phyloP scores from a whole-genome alignment of 2,329 filamentous ascomycete genomes.

The Cryphonectria carpinicola region DNA sequence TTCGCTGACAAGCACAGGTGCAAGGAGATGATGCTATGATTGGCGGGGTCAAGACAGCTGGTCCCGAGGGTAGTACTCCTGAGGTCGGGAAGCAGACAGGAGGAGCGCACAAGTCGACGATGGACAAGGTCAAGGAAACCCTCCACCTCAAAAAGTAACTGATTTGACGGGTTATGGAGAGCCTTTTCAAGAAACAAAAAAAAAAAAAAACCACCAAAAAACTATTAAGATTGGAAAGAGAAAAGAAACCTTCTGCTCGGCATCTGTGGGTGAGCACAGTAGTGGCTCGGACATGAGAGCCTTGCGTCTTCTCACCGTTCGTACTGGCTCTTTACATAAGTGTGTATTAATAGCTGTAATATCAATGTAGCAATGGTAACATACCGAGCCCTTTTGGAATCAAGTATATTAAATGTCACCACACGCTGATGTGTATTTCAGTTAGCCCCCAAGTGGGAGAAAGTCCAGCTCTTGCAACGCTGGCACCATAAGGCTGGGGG shows the following conservation, averaged over 20 bases:
- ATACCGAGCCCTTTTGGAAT: background rate
- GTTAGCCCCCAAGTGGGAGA: background rate
- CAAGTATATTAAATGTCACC: background rate
- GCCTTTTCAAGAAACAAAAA: background rate
- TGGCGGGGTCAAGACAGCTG: constrained; percentile 9
- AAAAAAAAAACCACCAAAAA: too few relatives aligned
- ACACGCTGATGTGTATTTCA: background rate
- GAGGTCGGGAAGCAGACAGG: constrained; percentile 14
- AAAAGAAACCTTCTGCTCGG: too few relatives aligned
- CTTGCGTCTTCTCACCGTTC: background rate
- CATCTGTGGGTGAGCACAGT: background rate
- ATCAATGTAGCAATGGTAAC: background rate
- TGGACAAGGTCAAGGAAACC: constrained; percentile 25
- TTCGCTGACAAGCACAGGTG: constrained; percentile 10
- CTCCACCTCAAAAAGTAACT: constrained; percentile 22
- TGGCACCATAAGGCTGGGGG: background rate
- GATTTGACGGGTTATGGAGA: background rate
- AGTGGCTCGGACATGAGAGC: background rate
- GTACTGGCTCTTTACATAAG: background rate
- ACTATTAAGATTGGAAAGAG: too few relatives aligned
- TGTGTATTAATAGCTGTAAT: background rate
- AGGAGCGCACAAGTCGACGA: constrained; percentile 16
- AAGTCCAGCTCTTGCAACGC: background rate
- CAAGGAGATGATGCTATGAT: constrained; percentile 22
- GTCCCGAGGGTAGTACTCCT: constrained; percentile 16